Conservation (phyloP, 2,329 filamentous ascomycete genomes). For the Phoma sp. region DNA sequence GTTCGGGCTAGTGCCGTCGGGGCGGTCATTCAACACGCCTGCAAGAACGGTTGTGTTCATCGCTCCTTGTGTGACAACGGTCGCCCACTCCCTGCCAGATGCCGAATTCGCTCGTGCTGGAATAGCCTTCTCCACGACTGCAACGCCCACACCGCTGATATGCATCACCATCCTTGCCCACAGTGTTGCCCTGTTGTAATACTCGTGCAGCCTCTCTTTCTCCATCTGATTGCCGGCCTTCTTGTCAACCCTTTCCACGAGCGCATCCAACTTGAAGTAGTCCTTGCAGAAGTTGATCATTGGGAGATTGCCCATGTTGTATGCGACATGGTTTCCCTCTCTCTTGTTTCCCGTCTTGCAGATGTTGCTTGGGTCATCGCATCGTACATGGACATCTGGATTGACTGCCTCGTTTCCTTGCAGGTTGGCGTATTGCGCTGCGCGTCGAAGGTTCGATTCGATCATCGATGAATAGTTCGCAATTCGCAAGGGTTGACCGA, state of each 20-base stretch:
- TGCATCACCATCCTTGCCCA: slow-evolving; percentile 49
- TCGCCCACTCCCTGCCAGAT: slow-evolving; percentile 30
- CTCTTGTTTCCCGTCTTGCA: slow-evolving; percentile 37
- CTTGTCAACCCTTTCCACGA: slow-evolving; percentile 35
- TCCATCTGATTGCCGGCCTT: slow-evolving; percentile 32
- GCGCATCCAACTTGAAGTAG: slow-evolving; percentile 37
- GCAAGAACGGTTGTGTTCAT: slow-evolving; percentile 46
- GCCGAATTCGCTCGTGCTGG: slow-evolving; percentile 26
- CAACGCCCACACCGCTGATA: slow-evolving; percentile 37
- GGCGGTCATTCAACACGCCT: slow-evolving; percentile 38
- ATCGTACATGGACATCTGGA: slow-evolving; percentile 43
- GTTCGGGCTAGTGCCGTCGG: slow-evolving; percentile 26
- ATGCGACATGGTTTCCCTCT: slow-evolving; percentile 41
- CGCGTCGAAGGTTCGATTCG: slow-evolving; percentile 36
- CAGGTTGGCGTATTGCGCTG: slow-evolving; percentile 38
- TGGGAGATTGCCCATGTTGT: slow-evolving; percentile 47
- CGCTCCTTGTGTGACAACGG: slow-evolving; percentile 24
- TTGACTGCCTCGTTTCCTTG: slow-evolving; percentile 33
- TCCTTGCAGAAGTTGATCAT: slow-evolving; percentile 44
- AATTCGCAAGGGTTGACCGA: slow-evolving; percentile 31
- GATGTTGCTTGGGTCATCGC: slow-evolving; percentile 42
- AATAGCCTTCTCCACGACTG: slow-evolving; percentile 30
- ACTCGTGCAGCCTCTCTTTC: slow-evolving; percentile 35
- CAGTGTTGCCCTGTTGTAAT: slow-evolving; percentile 45
- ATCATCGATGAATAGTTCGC: slow-evolving; percentile 41